Conservation (phyloP, 768 basidiomycete genomes). For the Tephrocybe sp. region DNA sequence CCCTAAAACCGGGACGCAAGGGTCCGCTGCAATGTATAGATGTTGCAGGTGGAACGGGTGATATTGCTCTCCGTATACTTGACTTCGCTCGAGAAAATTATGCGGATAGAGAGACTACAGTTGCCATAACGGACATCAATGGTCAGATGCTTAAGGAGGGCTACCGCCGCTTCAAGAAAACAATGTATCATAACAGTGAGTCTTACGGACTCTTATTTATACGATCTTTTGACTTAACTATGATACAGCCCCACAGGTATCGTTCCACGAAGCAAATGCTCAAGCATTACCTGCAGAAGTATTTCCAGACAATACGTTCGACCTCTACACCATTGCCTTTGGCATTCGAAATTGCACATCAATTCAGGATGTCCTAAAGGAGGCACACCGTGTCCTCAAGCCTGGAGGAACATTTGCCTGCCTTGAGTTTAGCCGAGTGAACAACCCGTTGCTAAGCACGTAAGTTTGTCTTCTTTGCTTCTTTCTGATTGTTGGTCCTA, state of each 20-base stretch:
- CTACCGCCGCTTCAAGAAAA: slow-evolving; percentile 85
- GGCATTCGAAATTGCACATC: slow-evolving; percentile 98
- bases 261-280: slow-evolving; percentile 92
- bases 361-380: slow-evolving; percentile 79
- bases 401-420: slow-evolving; percentile 96
- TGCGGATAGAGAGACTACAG: slow-evolving; percentile 84
- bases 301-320: slow-evolving; percentile 82
- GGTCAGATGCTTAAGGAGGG: slow-evolving; percentile 94
- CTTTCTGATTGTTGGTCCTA: slow-evolving; percentile 6
- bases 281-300: slow-evolving; percentile 65
- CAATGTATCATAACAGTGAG: slow-evolving; percentile 97
- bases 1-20: slow-evolving; percentile 71
- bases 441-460: slow-evolving; percentile 83
- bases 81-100: slow-evolving; percentile 88
- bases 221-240: not conserved
- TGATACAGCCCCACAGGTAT: slow-evolving; percentile 81
- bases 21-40: slow-evolving; percentile 84
- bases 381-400: slow-evolving; percentile 92
- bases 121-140: slow-evolving; percentile 93
- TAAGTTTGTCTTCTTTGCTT: slow-evolving; percentile 41
- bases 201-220: slow-evolving; percentile 13
- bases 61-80: slow-evolving; percentile 92
- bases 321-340: slow-evolving; percentile 98
- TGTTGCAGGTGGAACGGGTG: slow-evolving; percentile 96
- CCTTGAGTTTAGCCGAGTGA: slow-evolving; percentile 93